phyloP scores from a whole-genome alignment of 129 eudicot species.

The Centella asiatica region DNA sequence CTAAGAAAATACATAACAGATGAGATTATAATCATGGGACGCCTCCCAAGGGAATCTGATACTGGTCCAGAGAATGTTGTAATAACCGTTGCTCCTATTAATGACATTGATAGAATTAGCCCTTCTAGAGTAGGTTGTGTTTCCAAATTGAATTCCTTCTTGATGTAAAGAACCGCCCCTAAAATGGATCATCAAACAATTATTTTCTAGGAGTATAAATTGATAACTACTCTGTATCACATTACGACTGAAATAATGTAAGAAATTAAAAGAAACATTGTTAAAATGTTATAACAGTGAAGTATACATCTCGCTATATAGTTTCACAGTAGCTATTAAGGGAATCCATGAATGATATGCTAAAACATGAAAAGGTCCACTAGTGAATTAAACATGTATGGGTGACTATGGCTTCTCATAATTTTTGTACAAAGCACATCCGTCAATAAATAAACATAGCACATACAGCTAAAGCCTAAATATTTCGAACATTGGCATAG shows the following conservation, averaged over 20 bases:
- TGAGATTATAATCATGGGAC: slow-evolving; percentile 84
- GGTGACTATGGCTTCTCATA: neutral
- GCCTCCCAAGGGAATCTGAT: slow-evolving; percentile 75
- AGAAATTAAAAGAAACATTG: neutral
- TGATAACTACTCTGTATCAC: neutral
- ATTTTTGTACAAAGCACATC: neutral
- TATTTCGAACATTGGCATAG: too few species aligned
- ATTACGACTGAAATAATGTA: neutral
- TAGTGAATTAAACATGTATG: neutral
- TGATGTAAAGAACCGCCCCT: slow-evolving; percentile 76
- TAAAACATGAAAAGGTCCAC: neutral
- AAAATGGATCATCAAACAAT: neutral
- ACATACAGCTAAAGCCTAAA: too few species aligned
- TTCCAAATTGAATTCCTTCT: slow-evolving; percentile 56
- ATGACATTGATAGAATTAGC: slow-evolving; percentile 71
- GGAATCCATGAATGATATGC: neutral
- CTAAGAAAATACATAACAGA: slow-evolving; percentile 63
- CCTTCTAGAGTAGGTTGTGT: slow-evolving; percentile 67
- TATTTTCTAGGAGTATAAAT: neutral
- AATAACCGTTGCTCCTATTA: slow-evolving; percentile 88
- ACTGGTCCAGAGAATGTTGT: slow-evolving; percentile 86
- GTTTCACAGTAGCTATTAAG: neutral
- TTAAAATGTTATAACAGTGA: neutral
- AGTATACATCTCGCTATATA: neutral
- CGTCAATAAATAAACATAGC: neutral